Conservation (phyloP, 306 rosid genomes). For the Ziziphus jujuba region DNA sequence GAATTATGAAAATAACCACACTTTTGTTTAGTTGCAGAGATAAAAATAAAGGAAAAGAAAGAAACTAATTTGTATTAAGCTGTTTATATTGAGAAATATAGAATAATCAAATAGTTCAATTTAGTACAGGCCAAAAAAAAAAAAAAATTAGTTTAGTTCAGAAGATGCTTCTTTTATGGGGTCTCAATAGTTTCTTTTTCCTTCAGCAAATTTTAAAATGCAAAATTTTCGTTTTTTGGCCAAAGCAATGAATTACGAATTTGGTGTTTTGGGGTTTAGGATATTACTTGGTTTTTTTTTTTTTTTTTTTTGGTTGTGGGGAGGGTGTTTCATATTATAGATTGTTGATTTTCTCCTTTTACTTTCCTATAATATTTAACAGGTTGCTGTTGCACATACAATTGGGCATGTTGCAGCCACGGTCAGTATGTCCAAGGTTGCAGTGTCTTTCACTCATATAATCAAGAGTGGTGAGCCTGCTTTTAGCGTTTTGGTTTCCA, state of each 20-base stretch:
- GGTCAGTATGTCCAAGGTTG: slow-evolving; percentile 99
- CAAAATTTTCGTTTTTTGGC: neutral
- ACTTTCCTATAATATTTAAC: neutral
- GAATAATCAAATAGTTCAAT: too few species aligned
- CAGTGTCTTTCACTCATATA: slow-evolving; percentile 95
- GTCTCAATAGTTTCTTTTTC: neutral
- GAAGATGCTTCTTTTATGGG: neutral
- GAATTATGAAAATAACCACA: slow-evolving; percentile 2
- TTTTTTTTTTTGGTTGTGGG: slow-evolving; percentile 8
- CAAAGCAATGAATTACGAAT: neutral
- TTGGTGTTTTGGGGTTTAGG: neutral
- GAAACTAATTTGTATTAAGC: neutral
- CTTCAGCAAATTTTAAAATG: neutral
- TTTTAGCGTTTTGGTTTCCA: slow-evolving; percentile 88
- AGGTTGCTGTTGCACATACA: slow-evolving; percentile 98
- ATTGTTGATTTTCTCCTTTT: slow-evolving; percentile 11
- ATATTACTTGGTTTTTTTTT: slow-evolving; percentile 10
- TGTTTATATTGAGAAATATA: neutral
- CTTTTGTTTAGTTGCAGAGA: slow-evolving; percentile 50
- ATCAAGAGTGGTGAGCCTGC: slow-evolving; percentile 99
- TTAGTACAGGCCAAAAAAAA: too few species aligned
- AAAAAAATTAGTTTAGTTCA: neutral
- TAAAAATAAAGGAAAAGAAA: slow-evolving; percentile 23
- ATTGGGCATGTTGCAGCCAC: slow-evolving; percentile 99
- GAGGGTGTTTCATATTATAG: slow-evolving; percentile 19